Conservation (phyloP, 1,139 yeast species). For the Saccharomyces uvarum region DNA sequence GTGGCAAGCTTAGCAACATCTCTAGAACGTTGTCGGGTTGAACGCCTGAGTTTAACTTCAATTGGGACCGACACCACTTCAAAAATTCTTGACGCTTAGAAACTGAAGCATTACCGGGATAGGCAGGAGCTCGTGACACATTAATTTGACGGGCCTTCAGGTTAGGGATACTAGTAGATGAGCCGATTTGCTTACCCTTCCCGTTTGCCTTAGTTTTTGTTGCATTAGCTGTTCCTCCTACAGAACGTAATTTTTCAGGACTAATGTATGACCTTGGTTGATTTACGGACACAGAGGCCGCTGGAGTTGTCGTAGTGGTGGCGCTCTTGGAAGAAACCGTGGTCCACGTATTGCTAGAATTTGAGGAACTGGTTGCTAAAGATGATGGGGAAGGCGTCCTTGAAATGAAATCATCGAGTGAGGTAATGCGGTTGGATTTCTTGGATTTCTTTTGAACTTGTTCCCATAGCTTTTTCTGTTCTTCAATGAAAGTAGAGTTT, state of each 20-base stretch:
- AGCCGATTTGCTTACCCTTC: constrained; percentile 22
- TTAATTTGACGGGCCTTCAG: constrained; percentile 2
- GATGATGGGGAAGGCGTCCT: neutral
- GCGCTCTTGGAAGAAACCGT: constrained; percentile 21
- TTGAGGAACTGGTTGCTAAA: neutral
- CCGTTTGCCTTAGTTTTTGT: constrained; percentile 2
- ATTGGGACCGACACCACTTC: constrained; percentile 74
- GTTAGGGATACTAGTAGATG: constrained; percentile 25
- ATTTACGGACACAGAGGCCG: neutral
- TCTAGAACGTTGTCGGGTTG: constrained; percentile 69
- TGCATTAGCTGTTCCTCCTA: constrained; percentile 13
- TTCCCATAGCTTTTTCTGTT: constrained; percentile 6
- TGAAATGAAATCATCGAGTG: neutral
- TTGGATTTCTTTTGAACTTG: constrained; percentile 4
- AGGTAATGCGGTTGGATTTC: neutral
- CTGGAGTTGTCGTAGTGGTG: constrained; percentile 5
- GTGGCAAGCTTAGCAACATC: constrained; percentile 73
- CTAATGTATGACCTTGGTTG: constrained; percentile 16
- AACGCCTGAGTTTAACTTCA: constrained; percentile 69
- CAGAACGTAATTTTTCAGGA: constrained; percentile 22
- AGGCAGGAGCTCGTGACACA: constrained; percentile 19
- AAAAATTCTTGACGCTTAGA: constrained; percentile 59
- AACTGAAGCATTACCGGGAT: constrained; percentile 31
- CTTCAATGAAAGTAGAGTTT: constrained; percentile 5
- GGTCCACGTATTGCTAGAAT: constrained; percentile 23